These are phyloP conservation scores for Carpinus viminea DNA, from an alignment of 306 rosid genomes.

Conservation along the genomic window DNA sequence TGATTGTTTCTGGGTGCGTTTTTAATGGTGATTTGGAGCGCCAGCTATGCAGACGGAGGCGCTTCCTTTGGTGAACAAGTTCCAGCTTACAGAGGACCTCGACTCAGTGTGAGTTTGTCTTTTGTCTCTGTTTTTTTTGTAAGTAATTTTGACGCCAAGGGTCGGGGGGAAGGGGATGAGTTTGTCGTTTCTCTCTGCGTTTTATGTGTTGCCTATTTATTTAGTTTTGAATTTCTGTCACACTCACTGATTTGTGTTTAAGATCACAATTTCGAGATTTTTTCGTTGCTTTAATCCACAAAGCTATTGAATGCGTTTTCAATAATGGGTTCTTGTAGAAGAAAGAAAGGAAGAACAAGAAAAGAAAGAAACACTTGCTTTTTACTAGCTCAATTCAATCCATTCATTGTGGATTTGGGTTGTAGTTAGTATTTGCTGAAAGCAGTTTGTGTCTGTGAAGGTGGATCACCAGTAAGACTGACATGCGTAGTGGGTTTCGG, in stretches of 20 bases:
- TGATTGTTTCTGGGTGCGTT: slow-evolving; percentile 10
- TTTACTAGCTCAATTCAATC: neutral
- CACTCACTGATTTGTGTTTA: slow-evolving; percentile 10
- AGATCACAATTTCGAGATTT: slow-evolving; percentile 1
- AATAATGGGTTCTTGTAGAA: neutral
- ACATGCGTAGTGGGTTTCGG: neutral
- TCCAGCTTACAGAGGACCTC: slow-evolving; percentile 64
- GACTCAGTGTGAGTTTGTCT: slow-evolving; percentile 54
- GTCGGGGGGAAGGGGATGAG: too few species aligned
- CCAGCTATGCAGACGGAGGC: slow-evolving; percentile 99
- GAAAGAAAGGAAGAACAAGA: neutral
- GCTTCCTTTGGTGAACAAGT: slow-evolving; percentile 73
- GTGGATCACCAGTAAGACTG: neutral
- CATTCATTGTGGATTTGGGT: neutral
- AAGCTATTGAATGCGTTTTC: neutral
- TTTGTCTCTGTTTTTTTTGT: neutral
- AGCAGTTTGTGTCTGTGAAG: neutral
- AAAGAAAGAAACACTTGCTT: neutral
- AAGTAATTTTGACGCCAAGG: too few species aligned
- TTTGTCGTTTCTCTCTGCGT: neutral
- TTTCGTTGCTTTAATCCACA: neutral
- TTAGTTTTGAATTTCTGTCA: neutral
- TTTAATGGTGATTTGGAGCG: slow-evolving; percentile 12
- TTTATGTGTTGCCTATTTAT: slow-evolving; percentile 1
- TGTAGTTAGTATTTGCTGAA: neutral